Evolutionary conservation across 2,329 filamentous ascomycete genomes (phyloP), one percentile per base, ranked within the genome.

Genomic region (Colletotrichum melonis): DNA sequence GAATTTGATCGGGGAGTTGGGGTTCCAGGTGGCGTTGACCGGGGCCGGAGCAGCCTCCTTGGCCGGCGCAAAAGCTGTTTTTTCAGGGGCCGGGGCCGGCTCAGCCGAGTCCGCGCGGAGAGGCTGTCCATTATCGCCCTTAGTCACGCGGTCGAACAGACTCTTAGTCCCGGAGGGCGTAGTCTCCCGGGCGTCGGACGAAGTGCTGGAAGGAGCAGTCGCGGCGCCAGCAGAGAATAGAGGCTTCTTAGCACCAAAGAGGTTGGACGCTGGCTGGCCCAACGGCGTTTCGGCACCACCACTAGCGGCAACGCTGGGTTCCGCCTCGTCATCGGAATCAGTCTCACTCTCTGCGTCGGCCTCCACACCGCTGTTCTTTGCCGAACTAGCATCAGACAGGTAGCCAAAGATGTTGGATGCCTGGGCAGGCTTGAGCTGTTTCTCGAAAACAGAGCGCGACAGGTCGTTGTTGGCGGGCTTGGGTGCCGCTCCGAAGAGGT

Each of bases 391-490:
- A 77, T 90, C 88, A 1, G 89, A 91, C 8, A 92, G 84, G 76
- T 91, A 88, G 28, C 86, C 87, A 77, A 92, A 92, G 63, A 91
- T 90, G 77, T 92, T 91, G 55, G 80, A 77, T 19, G 76, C 79
- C 28, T 79, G 67, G 1, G 79, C 57, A 14, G 76, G 78, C 78
- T 86, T 86, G 19, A 81, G 64, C 67, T 81, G 82, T 14, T 46
- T 49, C 49, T 83, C 81, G 72, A 88, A 81, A 12, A 87, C 84
- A 1, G 86, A 87, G 30, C 83, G 82, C 32, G 85, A 82, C 30
- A 85, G 77, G 42, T 80, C 81, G 54, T 81, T 82, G 55, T 82
- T 84, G 19, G 80, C 75, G 6, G 82, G 75, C 77, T 84, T 83
- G 26, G 81, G 73, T 28, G 81, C 67, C 56, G 74, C 77, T 1